phyloP scores from a whole-genome alignment of 176 grass and related monocot genomes.

The Puya raimondii region DNA sequence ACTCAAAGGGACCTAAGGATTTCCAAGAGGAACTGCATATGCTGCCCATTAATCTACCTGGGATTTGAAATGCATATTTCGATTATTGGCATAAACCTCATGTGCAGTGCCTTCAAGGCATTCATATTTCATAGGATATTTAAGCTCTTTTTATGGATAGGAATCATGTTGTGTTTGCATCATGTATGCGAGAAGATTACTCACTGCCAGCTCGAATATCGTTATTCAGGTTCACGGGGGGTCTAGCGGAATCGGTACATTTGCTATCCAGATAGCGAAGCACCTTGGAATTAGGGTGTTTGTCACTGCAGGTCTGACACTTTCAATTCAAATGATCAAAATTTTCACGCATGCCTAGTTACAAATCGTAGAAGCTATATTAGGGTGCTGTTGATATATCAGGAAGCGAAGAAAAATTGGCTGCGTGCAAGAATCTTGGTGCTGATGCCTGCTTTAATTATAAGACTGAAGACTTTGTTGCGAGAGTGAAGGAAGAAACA shows the following conservation, averaged over 20 bases:
- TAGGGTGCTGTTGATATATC: not conserved
- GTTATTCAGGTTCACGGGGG: constrained; percentile 66
- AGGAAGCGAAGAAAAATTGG: constrained; percentile 78
- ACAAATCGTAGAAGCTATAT: constrained; percentile 6
- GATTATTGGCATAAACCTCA: too few species aligned
- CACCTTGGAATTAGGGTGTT: constrained; percentile 76
- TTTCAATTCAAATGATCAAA: not conserved
- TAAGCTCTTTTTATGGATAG: too few species aligned
- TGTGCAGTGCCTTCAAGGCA: not conserved
- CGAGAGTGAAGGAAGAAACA: constrained; percentile 65
- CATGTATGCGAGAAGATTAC: too few species aligned
- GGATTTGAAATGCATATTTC: too few species aligned
- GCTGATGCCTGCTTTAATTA: constrained; percentile 89
- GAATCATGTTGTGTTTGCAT: too few species aligned
- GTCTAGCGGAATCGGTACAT: constrained; percentile 93
- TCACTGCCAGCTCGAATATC: too few species aligned
- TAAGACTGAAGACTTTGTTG: constrained; percentile 82
- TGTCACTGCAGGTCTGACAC: constrained; percentile 54
- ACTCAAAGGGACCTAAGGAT: too few species aligned
- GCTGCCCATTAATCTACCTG: too few species aligned
- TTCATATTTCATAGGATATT: constrained; percentile 5
- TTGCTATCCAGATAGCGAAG: constrained; percentile 75
- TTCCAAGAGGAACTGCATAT: too few species aligned
- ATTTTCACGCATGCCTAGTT: not conserved
- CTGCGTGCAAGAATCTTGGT: constrained; percentile 66